phyloP scores from a whole-genome alignment of 148 eudicot genomes.

The Oxyria digyna region DNA sequence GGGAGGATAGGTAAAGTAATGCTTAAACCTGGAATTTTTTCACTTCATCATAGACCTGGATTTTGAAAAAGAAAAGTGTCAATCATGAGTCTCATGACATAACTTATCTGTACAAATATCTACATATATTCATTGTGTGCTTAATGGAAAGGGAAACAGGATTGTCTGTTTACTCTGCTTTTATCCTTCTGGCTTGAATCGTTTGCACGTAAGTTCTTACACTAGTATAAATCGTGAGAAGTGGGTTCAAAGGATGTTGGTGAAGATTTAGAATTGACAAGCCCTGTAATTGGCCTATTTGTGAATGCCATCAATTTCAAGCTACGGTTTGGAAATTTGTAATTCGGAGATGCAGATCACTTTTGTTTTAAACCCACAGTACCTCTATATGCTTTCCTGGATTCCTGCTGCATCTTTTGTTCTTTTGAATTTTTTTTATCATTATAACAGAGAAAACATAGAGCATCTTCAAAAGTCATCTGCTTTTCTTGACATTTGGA shows the following conservation, averaged over 20 bases:
- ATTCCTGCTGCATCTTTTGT: neutral
- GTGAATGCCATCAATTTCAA: neutral
- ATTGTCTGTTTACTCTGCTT: neutral
- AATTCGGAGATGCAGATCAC: neutral
- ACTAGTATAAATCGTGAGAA: no score
- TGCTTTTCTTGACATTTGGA: neutral
- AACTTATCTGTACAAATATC: neutral
- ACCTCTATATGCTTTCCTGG: neutral
- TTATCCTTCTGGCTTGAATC: neutral
- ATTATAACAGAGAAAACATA: no score
- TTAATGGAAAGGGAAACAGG: neutral
- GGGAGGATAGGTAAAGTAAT: constrained; percentile 48
- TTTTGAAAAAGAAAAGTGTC: no score
- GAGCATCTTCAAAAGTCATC: neutral
- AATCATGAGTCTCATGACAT: no score
- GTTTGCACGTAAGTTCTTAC: neutral
- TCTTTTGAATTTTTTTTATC: no score
- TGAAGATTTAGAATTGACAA: neutral
- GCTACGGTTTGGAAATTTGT: neutral
- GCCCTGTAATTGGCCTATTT: no score
- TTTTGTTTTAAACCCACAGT: neutral
- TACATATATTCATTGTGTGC: neutral
- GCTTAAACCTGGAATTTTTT: neutral
- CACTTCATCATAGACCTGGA: no score
- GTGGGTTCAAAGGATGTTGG: neutral